A percentile compares a stretch with the other conserved stretches of the same genome.
These are phyloP conservation scores for Candida sanyaensis DNA, from an alignment of 1,139 yeast genomes.

Conservation along the genomic window DNA sequence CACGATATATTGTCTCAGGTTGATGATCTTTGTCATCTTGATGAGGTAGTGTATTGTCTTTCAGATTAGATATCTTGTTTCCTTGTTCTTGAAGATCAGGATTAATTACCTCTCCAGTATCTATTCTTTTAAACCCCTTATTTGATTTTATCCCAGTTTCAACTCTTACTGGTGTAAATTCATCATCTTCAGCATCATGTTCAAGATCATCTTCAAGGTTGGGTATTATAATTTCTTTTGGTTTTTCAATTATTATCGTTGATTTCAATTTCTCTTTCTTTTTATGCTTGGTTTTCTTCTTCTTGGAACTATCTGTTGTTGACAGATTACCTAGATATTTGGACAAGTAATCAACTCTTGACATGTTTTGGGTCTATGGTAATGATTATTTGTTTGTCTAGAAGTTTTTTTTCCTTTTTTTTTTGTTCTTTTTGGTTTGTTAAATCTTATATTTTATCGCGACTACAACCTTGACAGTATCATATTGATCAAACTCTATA, in stretches of 20 bases:
- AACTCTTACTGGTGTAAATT: conserved; percentile 25
- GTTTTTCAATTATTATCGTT: neutral
- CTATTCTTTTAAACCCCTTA: conserved; percentile 43
- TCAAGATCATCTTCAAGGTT: conserved; percentile 2
- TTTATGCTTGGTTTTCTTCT: conserved; percentile 1
- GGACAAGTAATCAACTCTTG: conserved; percentile 3
- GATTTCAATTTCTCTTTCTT: conserved; percentile 11
- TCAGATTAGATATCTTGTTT: neutral
- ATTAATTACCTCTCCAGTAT: conserved; percentile 23
- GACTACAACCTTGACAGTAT: too few species aligned
- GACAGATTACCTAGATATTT: neutral
- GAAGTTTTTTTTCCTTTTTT: too few species aligned
- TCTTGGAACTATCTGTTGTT: neutral
- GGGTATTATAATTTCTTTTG: conserved; percentile 2
- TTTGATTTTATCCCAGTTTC: conserved; percentile 14
- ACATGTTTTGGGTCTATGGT: neutral
- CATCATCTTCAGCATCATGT: conserved; percentile 5
- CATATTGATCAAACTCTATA: too few species aligned
- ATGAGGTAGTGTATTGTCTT: neutral
- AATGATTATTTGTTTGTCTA: too few species aligned
- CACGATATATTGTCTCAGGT: conserved; percentile 39
- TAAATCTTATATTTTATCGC: too few species aligned
- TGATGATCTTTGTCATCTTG: conserved; percentile 7
- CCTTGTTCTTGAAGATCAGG: neutral
- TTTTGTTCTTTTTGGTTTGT: too few species aligned